Conservation (phyloP, 2,329 filamentous ascomycete genomes). For the Diaporthe citri region DNA sequence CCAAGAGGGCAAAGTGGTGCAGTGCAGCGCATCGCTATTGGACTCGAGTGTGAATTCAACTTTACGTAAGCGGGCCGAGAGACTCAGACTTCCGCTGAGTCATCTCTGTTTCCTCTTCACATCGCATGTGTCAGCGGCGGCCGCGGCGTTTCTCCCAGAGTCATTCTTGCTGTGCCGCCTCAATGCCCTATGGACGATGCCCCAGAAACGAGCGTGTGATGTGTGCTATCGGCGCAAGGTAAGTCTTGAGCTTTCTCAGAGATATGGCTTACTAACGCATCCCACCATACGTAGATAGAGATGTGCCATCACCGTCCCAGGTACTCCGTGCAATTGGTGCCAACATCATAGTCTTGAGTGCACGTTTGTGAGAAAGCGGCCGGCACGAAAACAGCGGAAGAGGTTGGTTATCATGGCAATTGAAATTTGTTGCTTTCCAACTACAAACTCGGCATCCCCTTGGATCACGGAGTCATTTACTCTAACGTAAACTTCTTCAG, state of each 20-base stretch:
- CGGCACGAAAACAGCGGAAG: background rate
- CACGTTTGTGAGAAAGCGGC: background rate
- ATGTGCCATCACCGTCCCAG: background rate
- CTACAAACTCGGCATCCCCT: background rate
- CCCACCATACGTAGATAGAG: background rate
- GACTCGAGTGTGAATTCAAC: background rate
- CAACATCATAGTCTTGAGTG: slow-evolving; percentile 10
- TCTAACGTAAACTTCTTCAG: background rate
- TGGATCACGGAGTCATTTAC: background rate
- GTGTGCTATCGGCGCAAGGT: slow-evolving; percentile 13
- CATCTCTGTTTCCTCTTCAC: background rate
- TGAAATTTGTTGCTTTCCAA: background rate
- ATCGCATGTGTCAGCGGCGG: background rate
- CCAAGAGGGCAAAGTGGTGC: background rate
- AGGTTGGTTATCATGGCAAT: background rate
- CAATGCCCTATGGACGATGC: background rate
- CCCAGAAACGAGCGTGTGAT: slow-evolving; percentile 17
- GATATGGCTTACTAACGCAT: background rate
- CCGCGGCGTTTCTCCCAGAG: background rate
- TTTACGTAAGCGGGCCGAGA: background rate
- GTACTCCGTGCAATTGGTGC: slow-evolving; percentile 12
- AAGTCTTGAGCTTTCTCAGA: background rate
- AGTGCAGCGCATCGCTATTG: background rate
- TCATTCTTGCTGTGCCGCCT: background rate
- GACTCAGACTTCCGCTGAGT: background rate